Evolutionary conservation across 2,329 filamentous ascomycete species (phyloP), one percentile per base, ranked within the genome.

Genomic region (Penicillium olsonii): DNA sequence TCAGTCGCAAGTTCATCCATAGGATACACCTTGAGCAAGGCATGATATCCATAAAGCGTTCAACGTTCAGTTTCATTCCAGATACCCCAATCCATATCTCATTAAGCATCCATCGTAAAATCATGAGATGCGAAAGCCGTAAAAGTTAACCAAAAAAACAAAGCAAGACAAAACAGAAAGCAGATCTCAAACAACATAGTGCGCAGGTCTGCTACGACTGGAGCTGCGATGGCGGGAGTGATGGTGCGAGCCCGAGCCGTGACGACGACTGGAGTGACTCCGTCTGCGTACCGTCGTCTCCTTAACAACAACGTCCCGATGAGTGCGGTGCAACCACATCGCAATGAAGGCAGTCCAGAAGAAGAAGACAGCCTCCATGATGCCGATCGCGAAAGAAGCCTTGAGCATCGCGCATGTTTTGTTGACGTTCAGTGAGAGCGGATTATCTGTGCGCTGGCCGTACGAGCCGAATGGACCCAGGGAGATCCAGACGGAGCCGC

Each of bases 391-490:
- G 73, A 90, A 97, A 59, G 79, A 81, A 1, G 92, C 87, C 81
- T 96, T 97, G 65, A 96, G 83, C 90, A 96, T 94, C 42, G 87
- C 83, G 74, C 92, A 97, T 5, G 84, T 83, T 78, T 92, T 92
- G 71, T 89, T 79, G 31, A 85, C 70, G 45, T 79, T 70, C 34
- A 85, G 65, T 35, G 78, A 70, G 50, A 83, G 74, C 8, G 63
- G 63, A 48, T 72, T 78, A 43, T 72, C 73, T 40, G 77, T 77
- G 27, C 71, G 59, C 7, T 61, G 54, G 12, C 77, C 77, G 37
- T 82, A 82, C 55, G 72, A 76, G 24, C 83, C 80, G 54, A 89
- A 82, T 11, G 80, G 75, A 11, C 87, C 87, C 37, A 91, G 76
- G 41, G 78, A 77, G 45, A 82, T 67, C 60, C 79, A 80, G 69